Conservation (phyloP, 2,329 filamentous ascomycete species). For the Colletotrichum kahawae region DNA sequence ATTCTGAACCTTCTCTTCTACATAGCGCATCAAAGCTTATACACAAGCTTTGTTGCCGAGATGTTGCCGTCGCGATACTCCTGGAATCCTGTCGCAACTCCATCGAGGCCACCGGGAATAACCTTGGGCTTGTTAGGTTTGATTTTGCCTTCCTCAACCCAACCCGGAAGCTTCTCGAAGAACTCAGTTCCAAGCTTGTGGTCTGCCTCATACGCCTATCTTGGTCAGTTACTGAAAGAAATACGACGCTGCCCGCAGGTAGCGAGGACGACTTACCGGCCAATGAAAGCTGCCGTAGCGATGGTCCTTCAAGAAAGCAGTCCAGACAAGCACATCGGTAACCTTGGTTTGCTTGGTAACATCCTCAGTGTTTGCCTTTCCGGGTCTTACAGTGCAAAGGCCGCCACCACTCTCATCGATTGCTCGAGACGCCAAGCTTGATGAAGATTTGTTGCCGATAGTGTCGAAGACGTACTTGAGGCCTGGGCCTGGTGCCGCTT, state of each 20-base stretch:
- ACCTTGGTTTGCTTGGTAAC: conserved; percentile 37
- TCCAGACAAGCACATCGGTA: conserved; percentile 48
- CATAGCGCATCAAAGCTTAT: conserved; percentile 28
- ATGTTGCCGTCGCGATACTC: conserved; percentile 41
- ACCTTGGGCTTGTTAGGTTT: conserved; percentile 37
- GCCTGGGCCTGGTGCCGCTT: conserved; percentile 33
- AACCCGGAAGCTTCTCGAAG: conserved; percentile 38
- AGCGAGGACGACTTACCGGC: conserved; percentile 32
- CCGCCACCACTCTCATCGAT: conserved; percentile 30
- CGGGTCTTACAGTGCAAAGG: conserved; percentile 46
- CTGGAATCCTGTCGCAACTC: conserved; percentile 38
- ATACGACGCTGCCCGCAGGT: rapidly evolving
- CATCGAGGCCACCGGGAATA: conserved; percentile 32
- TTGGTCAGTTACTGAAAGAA: neutral
- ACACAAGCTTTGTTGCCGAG: conserved; percentile 45
- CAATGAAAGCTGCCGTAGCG: conserved; percentile 38
- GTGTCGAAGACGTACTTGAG: conserved; percentile 46
- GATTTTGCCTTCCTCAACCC: conserved; percentile 37
- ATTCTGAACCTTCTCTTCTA: neutral
- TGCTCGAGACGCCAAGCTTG: conserved; percentile 33
- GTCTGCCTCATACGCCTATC: conserved; percentile 37
- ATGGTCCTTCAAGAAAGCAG: conserved; percentile 44
- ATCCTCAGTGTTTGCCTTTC: conserved; percentile 41
- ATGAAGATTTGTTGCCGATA: conserved; percentile 43
- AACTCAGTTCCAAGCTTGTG: conserved; percentile 40